Base-by-base conservation (phyloP, 495 filamentous ascomycete genomes). In the Friedmanniomyces endolithicus region DNA sequence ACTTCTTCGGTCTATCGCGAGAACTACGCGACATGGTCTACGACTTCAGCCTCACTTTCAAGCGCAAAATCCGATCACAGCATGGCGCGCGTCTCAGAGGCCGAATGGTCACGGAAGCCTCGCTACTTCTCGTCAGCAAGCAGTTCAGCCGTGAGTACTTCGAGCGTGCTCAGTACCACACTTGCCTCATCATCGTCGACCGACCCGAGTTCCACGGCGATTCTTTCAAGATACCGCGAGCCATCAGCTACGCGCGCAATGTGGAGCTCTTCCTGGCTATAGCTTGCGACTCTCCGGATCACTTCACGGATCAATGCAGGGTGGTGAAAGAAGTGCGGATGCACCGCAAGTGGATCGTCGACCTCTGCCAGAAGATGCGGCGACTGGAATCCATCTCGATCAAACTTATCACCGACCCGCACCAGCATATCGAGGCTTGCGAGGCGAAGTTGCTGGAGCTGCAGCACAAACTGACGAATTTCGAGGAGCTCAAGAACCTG, bases 11-110 rank as follows among this genome's bases (percentile, higher is more conserved):
- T 14, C 52, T 53, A 1, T 20, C 50, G 1, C 35, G 23, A 25
- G 50, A 53, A 20, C 35, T 53, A 4, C 50, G 50, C 40, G 39
- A 53, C 31, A 11, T 17, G 19, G 45, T 53, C 50, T 53, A 53
- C 50, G 41, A 35, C n/a, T 16, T 24, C 31, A 43, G 33, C 20
- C 44, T 55, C 12, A 25, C n/a, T 2, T 55, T 17, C 44, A 55
- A 55, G 37, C 22, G 24, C 12, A 55, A 55, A 23, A 22, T 35
- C 41, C 41, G 16, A 8, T 35, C 33, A 23, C 52, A 55, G 34
- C 33, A 48, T 27, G 29, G 45, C 23, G 44, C 34, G 1, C 52
- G 52, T n/a, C 33, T 55, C 2, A 47, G 52, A 35, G 52, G 43
- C 31, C 23, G 52, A 1, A 17, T n/a, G 1, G 52, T 55, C 29